Conservation (phyloP, 2,329 filamentous ascomycete species). For the Lasiodiplodia sp. region DNA sequence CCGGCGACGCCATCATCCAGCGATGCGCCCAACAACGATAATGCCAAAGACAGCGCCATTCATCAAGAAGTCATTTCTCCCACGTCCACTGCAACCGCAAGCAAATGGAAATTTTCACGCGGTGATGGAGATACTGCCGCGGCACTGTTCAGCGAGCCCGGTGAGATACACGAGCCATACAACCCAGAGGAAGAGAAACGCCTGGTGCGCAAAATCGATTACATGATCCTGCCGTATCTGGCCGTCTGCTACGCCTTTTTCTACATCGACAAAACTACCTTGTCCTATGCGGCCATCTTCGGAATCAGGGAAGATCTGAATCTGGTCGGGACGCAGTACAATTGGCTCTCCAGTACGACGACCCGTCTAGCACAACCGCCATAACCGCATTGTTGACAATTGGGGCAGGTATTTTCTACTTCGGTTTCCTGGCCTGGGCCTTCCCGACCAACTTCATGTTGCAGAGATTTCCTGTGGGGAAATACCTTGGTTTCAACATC, state of each 20-base stretch:
- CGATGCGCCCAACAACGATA: constrained; percentile 2
- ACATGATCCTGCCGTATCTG: constrained; percentile 65
- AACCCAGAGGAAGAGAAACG: constrained; percentile 56
- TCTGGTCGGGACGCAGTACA: constrained; percentile 66
- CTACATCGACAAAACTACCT: constrained; percentile 48
- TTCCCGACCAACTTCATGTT: constrained; percentile 60
- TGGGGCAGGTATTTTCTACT: constrained; percentile 57
- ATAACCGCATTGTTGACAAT: background rate
- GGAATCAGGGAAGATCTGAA: constrained; percentile 66
- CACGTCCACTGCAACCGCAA: background rate
- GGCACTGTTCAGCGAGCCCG: constrained; percentile 57
- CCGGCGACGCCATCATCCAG: background rate
- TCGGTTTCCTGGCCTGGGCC: constrained; percentile 63
- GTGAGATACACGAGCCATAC: constrained; percentile 53
- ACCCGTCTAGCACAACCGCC: background rate
- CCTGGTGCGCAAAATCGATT: constrained; percentile 64
- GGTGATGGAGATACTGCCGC: constrained; percentile 59
- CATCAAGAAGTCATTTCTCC: constrained; percentile 11
- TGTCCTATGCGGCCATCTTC: constrained; percentile 71
- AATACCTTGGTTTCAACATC: constrained; percentile 62
- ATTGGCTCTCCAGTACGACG: constrained; percentile 56
- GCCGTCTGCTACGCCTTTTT: constrained; percentile 62
- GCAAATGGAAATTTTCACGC: constrained; percentile 38
- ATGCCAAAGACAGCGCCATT: background rate
- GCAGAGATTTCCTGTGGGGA: constrained; percentile 59